Percentiles rank a stretch among this genome's conserved stretches.
Conservation (phyloP, 2,329 filamentous ascomycete genomes). For the Cordyceps sp. region DNA sequence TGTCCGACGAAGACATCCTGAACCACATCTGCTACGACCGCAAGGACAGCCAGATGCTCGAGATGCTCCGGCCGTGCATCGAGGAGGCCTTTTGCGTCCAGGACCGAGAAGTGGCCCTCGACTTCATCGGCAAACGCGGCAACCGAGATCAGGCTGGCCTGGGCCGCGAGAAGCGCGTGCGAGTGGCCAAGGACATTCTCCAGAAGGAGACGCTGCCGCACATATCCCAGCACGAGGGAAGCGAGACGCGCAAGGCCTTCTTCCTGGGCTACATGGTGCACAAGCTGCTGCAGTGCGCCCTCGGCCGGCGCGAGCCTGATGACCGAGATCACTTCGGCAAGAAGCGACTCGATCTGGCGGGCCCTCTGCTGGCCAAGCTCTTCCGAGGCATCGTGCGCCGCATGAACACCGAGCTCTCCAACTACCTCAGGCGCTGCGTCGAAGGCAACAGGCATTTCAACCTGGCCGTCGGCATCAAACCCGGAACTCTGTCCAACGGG, state of each 20-base stretch:
- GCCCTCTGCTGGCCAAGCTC: slow-evolving; percentile 85
- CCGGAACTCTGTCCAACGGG: slow-evolving; percentile 78
- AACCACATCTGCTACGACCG: slow-evolving; percentile 96
- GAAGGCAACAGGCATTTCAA: slow-evolving; percentile 84
- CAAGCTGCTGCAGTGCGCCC: slow-evolving; percentile 78
- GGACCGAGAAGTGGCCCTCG: slow-evolving; percentile 81
- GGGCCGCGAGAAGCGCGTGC: slow-evolving; percentile 72
- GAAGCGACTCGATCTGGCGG: slow-evolving; percentile 91
- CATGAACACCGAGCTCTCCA: slow-evolving; percentile 78
- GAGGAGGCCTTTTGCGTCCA: slow-evolving; percentile 96
- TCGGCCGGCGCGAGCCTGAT: slow-evolving; percentile 85
- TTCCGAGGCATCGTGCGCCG: slow-evolving; percentile 87
- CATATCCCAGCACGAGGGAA: slow-evolving; percentile 88
- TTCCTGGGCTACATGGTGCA: slow-evolving; percentile 99
- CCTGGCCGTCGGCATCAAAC: slow-evolving; percentile 78
- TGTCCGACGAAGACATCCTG: slow-evolving; percentile 94
- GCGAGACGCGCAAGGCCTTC: slow-evolving; percentile 91
- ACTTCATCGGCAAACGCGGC: slow-evolving; percentile 90
- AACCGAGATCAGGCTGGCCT: slow-evolving; percentile 43
- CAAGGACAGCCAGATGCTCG: slow-evolving; percentile 90
- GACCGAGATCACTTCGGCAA: slow-evolving; percentile 98
- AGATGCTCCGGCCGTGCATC: slow-evolving; percentile 93
- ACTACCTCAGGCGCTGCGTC: slow-evolving; percentile 82
- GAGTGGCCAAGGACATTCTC: slow-evolving; percentile 83
- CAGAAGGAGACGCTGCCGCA: slow-evolving; percentile 95